phyloP scores from a whole-genome alignment of 2,329 filamentous ascomycete genomes.

The Raffaelea arxii region DNA sequence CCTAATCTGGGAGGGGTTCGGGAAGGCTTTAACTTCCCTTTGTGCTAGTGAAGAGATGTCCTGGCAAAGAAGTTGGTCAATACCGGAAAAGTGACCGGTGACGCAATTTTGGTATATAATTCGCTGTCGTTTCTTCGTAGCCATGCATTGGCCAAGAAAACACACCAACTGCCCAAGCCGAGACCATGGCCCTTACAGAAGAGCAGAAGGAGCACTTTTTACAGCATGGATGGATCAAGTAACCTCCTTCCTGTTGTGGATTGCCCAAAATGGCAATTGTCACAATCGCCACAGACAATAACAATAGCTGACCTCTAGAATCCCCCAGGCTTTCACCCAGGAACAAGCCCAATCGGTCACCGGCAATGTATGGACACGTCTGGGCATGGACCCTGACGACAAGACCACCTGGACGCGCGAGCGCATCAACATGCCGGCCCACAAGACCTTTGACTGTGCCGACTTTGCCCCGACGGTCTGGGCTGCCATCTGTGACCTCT shows the following conservation, averaged over 20 bases:
- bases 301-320: conserved; percentile 16
- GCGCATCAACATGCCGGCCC: conserved; percentile 55
- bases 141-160: not conserved
- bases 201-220: conserved; percentile 32
- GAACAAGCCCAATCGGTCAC: conserved; percentile 26
- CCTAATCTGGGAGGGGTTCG: too few species aligned
- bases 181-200: conserved; percentile 17
- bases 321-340: conserved; percentile 25
- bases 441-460: conserved; percentile 41
- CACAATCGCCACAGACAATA: not conserved
- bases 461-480: conserved; percentile 56
- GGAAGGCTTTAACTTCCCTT: too few species aligned
- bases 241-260: not conserved
- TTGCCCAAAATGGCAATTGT: not conserved
- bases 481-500: conserved; percentile 55
- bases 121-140: too few species aligned
- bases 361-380: conserved; percentile 49
- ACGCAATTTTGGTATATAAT: too few species aligned
- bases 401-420: conserved; percentile 55
- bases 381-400: conserved; percentile 55
- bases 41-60: too few species aligned
- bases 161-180: too few species aligned
- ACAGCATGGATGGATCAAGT: conserved; percentile 29
- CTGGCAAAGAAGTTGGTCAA: too few species aligned
- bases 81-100: too few species aligned